Conservation (phyloP, 1,284 basidiomycete genomes). For the Entoloma clypeatum region DNA sequence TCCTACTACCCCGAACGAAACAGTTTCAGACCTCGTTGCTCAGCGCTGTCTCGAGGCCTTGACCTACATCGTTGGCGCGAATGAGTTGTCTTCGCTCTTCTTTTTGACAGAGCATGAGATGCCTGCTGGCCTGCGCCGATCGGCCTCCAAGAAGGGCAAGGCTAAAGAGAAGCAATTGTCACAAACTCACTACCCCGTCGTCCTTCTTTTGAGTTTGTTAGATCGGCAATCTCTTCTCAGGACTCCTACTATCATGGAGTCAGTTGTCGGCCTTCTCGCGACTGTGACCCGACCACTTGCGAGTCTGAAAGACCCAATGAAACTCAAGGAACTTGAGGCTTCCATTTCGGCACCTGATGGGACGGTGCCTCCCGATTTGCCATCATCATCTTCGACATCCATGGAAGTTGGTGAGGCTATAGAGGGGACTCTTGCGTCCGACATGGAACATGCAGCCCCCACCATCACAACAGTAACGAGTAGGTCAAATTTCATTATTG, state of each 20-base stretch:
- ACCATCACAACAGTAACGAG: too few relatives aligned
- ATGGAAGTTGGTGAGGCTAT: conserved; percentile 7
- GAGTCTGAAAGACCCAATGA: conserved; percentile 52
- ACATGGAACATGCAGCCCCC: conserved; percentile 5
- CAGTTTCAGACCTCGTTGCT: conserved; percentile 87
- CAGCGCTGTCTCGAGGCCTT: conserved; percentile 91
- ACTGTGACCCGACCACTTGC: conserved; percentile 81
- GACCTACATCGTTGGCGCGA: conserved; percentile 79
- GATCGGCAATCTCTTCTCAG: conserved; percentile 82
- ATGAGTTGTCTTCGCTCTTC: conserved; percentile 82
- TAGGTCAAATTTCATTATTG: too few relatives aligned
- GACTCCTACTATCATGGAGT: conserved; percentile 88
- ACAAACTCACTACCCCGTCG: conserved; percentile 87
- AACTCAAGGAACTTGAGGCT: conserved; percentile 26
- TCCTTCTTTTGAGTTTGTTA: conserved; percentile 80
- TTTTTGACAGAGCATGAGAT: conserved; percentile 95
- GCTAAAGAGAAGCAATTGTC: conserved; percentile 84
- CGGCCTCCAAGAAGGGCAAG: conserved; percentile 80
- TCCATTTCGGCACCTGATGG: conserved; percentile 13
- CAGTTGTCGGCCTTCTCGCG: conserved; percentile 81
- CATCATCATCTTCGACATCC: conserved; percentile 3
- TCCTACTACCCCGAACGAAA: conserved; percentile 71
- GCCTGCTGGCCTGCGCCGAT: conserved; percentile 67
- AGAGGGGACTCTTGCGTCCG: neutral
- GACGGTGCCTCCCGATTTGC: conserved; percentile 17